Evolutionary conservation across 2,329 filamentous ascomycete species (phyloP).

Genomic region (Colletotrichum tanaceti): DNA sequence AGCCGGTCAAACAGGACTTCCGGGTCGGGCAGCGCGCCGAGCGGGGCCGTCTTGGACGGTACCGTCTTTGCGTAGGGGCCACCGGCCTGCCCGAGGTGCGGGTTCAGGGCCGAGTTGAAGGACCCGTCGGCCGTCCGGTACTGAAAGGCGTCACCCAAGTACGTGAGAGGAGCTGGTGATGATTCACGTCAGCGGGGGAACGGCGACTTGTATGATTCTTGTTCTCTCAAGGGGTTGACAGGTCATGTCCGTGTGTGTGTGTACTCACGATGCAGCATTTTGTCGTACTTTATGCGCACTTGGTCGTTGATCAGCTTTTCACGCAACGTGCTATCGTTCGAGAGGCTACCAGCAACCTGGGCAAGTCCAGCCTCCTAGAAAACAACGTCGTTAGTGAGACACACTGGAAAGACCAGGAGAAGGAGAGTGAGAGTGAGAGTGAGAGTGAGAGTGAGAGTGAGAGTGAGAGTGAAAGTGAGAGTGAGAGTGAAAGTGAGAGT

Average conservation of each 20-base stretch:
- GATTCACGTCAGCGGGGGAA: neutral
- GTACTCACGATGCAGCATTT: conserved; percentile 1
- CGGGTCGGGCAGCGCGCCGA: conserved; percentile 47
- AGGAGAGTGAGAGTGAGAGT: too few relatives aligned
- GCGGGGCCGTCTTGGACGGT: conserved; percentile 43
- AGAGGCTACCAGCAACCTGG: neutral
- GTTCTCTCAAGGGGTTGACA: too few relatives aligned
- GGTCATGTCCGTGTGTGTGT: neutral
- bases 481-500: too few relatives aligned
- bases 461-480: too few relatives aligned
- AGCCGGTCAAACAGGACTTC: conserved; percentile 52
- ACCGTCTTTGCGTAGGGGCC: conserved; percentile 48
- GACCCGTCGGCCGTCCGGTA: conserved; percentile 47
- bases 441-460: too few relatives aligned
- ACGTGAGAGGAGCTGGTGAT: conserved; percentile 37
- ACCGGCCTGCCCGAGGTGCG: conserved; percentile 48
- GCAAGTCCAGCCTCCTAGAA: neutral
- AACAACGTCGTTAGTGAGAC: neutral
- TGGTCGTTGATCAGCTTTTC: neutral
- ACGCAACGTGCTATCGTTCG: neutral
- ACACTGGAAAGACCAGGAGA: neutral
- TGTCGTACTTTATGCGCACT: neutral
- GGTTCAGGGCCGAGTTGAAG: conserved; percentile 45
- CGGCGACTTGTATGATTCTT: too few relatives aligned
- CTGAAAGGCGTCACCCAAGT: conserved; percentile 44